A percentile compares a stretch with the other conserved stretches of the same genome.
phyloP scores from a whole-genome alignment of 2,329 filamentous ascomycete genomes.

The Cladobotryum mycophilum region DNA sequence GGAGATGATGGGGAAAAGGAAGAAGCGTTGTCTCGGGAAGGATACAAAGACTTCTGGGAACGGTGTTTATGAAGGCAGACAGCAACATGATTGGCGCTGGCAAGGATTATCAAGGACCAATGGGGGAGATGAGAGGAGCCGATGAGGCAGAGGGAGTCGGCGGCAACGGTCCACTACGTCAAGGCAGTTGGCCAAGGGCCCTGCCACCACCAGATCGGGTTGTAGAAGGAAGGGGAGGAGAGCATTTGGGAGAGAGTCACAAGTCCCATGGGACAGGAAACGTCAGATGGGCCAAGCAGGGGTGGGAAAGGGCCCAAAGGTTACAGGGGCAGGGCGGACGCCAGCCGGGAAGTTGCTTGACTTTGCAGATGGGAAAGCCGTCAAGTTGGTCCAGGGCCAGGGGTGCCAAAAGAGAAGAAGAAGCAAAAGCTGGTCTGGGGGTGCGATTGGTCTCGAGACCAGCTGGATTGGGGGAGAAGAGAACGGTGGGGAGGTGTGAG shows the following conservation, averaged over 20 bases:
- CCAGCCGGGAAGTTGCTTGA: conserved; percentile 24
- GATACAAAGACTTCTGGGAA: conserved; percentile 18
- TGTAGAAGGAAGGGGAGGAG: conserved; percentile 8
- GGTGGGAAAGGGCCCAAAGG: conserved; percentile 16
- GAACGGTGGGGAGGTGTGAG: conserved; percentile 18
- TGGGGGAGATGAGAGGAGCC: conserved; percentile 26
- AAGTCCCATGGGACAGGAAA: conserved; percentile 19
- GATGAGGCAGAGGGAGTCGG: conserved; percentile 28
- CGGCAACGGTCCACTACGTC: conserved; percentile 26
- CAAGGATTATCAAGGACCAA: conserved; percentile 27
- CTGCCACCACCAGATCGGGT: conserved; percentile 13
- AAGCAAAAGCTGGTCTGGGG: conserved; percentile 18
- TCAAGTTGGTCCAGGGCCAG: conserved; percentile 13
- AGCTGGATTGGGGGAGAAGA: conserved; percentile 12
- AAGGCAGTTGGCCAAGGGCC: conserved; percentile 18
- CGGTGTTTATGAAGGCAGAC: conserved; percentile 24
- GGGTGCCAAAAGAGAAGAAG: conserved; percentile 19
- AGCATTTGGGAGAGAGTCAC: conserved; percentile 1
- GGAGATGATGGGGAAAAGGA: conserved; percentile 7
- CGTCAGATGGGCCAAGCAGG: conserved; percentile 19
- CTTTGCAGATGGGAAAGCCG: conserved; percentile 7
- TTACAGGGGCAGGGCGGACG: conserved; percentile 21
- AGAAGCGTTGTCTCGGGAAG: conserved; percentile 22
- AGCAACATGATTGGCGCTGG: conserved; percentile 29
- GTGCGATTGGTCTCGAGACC: conserved; percentile 11